Base-by-base conservation (phyloP, 1,284 basidiomycete genomes). In the Leccinum fallax region DNA sequence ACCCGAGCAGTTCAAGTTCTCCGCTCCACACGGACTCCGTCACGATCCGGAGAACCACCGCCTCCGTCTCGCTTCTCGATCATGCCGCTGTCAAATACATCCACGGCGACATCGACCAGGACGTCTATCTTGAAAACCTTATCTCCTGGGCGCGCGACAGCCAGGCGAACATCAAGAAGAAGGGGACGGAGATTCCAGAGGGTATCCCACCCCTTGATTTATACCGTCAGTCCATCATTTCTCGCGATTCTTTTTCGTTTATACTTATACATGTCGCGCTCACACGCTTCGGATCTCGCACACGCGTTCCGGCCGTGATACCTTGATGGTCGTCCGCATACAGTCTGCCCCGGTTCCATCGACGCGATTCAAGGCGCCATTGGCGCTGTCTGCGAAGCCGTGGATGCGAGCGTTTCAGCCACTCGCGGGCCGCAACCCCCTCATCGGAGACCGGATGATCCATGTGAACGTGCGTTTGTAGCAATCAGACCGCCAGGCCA, bases 401-500 rank as follows among this genome's bases (percentile, higher is more conserved):
- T 97, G 0, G 93, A 97, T 64, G 76, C 72, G 1, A 79, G 89
- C n/a, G 62, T 88, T 15, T 36, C 65, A 11, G 69, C 76, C 3
- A 67, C 72, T 9, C 60, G 63, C 5, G 94, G 76, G 94, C 59
- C 54, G 1, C 30, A n/a, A n/a, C 52, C 48, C 4, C 24, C 1
- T 26, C 38, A 62, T 5, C 43, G 21, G 2, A 55, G 46, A 26
- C 43, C 48, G 0, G 24, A 58, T 0, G 60, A 58, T 34, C 48
- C 58, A 26, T 70, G 71, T 28, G 71, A 73, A 54, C 84, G 86
- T 38, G 92, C 91, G 0, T 97, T 97, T 74, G 93, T 93, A 11
- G 89, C 87, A 0, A 84, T 97, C 32, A 79, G 95, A 51, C 95
- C 95, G 0, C 95, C 95, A 0, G 95, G 95, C 0, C 94, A 95